Evolutionary conservation across 176 grass and related monocot species (phyloP).

Genomic region (Aegilops tauschii): DNA sequence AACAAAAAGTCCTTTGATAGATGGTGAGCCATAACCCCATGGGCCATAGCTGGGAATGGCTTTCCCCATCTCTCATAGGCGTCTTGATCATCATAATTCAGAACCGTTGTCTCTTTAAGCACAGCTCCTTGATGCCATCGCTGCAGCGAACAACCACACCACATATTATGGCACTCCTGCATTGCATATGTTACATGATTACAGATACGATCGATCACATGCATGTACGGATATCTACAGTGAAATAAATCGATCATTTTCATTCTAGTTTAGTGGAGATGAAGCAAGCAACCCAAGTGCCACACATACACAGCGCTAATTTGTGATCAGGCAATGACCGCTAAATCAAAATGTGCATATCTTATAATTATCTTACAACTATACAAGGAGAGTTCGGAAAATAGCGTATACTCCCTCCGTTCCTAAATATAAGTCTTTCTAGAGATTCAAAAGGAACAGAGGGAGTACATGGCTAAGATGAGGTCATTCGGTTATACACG

Average conservation of each 20-base stretch:
- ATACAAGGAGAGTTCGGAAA: too few relatives aligned
- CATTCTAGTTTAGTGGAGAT: background rate
- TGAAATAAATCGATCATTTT: background rate
- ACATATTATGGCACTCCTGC: background rate
- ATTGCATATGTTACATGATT: slow-evolving; percentile 9
- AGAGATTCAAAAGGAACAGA: too few relatives aligned
- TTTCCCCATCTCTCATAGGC: background rate
- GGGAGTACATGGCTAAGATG: too few relatives aligned
- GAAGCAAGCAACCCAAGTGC: background rate
- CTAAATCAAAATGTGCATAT: background rate
- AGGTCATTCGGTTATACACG: too few relatives aligned
- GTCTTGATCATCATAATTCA: slow-evolving; percentile 15
- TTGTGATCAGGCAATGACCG: background rate
- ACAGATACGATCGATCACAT: slow-evolving; percentile 3
- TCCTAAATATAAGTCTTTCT: too few relatives aligned
- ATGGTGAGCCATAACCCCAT: background rate
- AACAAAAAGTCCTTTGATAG: background rate
- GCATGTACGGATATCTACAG: background rate
- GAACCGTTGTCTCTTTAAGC: background rate
- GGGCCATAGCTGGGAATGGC: background rate
- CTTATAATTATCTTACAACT: too few relatives aligned
- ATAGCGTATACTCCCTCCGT: too few relatives aligned
- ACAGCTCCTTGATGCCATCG: background rate
- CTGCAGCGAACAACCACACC: slow-evolving; percentile 9
- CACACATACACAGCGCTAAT: background rate